Conservation (phyloP, 2,329 filamentous ascomycete genomes). For the Madurella mycetomatis region DNA sequence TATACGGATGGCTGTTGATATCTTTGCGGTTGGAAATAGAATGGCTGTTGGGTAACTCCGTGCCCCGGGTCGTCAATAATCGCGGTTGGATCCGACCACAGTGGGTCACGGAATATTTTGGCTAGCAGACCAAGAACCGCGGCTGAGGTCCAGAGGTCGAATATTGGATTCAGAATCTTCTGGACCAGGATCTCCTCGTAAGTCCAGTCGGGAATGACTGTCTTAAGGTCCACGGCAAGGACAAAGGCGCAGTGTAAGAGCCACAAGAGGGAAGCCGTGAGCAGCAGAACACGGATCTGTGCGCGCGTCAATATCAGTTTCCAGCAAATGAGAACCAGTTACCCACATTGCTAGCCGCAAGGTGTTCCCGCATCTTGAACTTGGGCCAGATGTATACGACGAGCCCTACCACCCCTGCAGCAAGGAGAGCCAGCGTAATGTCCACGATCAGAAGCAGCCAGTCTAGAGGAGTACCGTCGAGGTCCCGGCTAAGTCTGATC, state of each 20-base stretch:
- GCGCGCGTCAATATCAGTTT: not conserved
- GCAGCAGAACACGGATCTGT: not conserved
- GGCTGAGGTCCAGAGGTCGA: constrained; percentile 9
- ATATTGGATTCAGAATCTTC: constrained; percentile 5
- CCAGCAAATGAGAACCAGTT: not conserved
- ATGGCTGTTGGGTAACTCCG: not conserved
- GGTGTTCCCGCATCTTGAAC: not conserved
- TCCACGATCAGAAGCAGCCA: constrained; percentile 9
- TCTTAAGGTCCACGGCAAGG: constrained; percentile 5
- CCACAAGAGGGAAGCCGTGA: constrained; percentile 11
- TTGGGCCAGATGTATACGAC: constrained; percentile 5
- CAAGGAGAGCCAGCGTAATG: not conserved
- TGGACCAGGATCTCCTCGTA: not conserved
- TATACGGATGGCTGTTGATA: constrained; percentile 1
- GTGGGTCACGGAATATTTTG: constrained; percentile 1
- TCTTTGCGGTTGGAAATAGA: not conserved
- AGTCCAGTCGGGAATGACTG: not conserved
- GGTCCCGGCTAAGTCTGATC: not conserved
- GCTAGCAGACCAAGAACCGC: constrained; percentile 6
- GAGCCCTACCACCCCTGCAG: not conserved
- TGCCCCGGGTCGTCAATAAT: not conserved
- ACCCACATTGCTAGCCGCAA: constrained; percentile 2
- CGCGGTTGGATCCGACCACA: constrained; percentile 8
- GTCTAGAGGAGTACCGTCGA: not conserved
- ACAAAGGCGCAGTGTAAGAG: constrained; percentile 8